These are phyloP conservation scores for Boletus rubroflammeus DNA, from an alignment of 768 basidiomycete genomes.

Conservation along the genomic window DNA sequence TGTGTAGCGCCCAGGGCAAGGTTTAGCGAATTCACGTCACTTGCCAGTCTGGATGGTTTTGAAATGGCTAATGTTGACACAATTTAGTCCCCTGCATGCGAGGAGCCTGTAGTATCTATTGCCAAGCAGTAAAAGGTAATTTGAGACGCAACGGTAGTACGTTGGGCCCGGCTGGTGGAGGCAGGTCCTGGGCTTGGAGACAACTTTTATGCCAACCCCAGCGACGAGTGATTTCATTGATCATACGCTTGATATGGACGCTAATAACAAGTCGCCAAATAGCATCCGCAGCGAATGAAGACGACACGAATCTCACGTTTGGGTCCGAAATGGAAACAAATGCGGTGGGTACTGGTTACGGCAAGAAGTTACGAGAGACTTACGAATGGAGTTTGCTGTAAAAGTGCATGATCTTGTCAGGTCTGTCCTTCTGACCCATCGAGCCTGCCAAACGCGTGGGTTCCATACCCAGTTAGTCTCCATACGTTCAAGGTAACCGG, in stretches of 20 bases:
- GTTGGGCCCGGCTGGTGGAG: too few species aligned
- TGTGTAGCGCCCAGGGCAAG: conserved; percentile 13
- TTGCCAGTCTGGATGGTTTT: conserved; percentile 15
- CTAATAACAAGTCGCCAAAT: too few species aligned
- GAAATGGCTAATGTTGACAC: conserved; percentile 5
- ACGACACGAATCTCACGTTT: conserved; percentile 20
- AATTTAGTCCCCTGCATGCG: conserved; percentile 1
- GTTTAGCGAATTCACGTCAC: conserved; percentile 25
- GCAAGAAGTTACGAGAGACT: conserved; percentile 23
- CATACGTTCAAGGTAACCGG: conserved; percentile 14
- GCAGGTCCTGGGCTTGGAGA: background rate
- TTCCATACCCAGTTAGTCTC: conserved; percentile 27
- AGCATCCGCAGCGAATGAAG: conserved; percentile 12
- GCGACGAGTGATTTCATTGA: conserved; percentile 29
- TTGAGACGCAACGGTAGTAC: background rate
- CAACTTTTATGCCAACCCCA: conserved; percentile 6
- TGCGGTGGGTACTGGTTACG: conserved; percentile 29
- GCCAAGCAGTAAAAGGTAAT: background rate
- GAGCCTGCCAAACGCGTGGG: conserved; percentile 32
- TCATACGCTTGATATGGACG: conserved; percentile 22
- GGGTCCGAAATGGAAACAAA: conserved; percentile 24
- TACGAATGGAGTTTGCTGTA: conserved; percentile 29
- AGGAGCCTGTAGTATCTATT: background rate
- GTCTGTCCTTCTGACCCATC: conserved; percentile 28
- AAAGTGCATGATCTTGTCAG: conserved; percentile 26